These are phyloP conservation scores for Ampelocalamus luodianensis DNA, from an alignment of 176 grass and related monocot species.

Conservation along the genomic window DNA sequence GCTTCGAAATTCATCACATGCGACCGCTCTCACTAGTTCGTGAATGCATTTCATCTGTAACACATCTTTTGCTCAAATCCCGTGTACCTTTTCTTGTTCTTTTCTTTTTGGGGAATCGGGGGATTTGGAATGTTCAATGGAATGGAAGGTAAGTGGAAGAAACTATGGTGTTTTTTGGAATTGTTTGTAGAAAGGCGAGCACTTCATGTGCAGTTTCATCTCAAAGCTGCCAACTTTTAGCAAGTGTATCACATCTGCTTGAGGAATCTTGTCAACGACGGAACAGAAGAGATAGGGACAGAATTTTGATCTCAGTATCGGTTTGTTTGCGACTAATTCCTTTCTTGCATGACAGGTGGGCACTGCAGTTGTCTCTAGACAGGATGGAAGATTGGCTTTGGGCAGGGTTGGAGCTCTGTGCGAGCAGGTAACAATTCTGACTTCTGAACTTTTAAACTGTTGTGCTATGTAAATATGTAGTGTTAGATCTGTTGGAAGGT, in stretches of 20 bases:
- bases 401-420: slow-evolving; percentile 83
- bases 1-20: not conserved
- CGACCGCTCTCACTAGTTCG: not conserved
- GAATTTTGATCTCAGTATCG: not conserved
- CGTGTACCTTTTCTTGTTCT: not conserved
- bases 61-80: not conserved
- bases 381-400: slow-evolving; percentile 82
- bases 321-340: not conserved
- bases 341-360: slow-evolving; percentile 63
- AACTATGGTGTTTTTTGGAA: not conserved
- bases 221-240: slow-evolving; percentile 12
- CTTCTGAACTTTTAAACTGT: not conserved
- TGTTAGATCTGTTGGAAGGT: not conserved
- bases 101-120: not conserved
- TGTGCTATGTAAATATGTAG: not conserved
- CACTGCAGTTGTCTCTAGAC: slow-evolving; percentile 89
- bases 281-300: not conserved
- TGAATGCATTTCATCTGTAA: not conserved
- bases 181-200: not conserved
- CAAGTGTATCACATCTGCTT: not conserved
- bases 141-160: not conserved
- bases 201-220: not conserved
- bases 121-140: not conserved
- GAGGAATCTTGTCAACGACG: slow-evolving; percentile 11
- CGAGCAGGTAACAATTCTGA: slow-evolving; percentile 68